Conservation (phyloP, 176 grass and related monocot species). For the Otatea glauca region DNA sequence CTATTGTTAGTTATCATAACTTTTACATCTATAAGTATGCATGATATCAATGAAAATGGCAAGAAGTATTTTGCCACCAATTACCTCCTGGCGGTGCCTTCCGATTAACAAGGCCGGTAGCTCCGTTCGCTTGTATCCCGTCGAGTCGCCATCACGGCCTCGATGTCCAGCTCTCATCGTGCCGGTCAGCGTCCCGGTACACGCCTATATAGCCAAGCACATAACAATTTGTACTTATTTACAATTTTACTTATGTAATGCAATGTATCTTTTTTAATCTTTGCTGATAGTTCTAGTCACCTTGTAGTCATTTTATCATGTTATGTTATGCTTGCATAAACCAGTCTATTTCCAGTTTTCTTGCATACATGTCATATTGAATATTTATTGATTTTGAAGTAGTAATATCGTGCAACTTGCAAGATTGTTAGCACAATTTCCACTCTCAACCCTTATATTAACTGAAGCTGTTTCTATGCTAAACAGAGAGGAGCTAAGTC, state of each 20-base stretch:
- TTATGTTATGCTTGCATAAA: conserved; percentile 25
- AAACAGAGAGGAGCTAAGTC: conserved; percentile 72
- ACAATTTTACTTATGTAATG: conserved; percentile 11
- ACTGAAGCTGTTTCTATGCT: conserved; percentile 42
- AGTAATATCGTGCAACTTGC: background rate
- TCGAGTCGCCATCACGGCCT: no score
- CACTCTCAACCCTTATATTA: conserved; percentile 23
- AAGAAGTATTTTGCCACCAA: no score
- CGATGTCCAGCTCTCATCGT: no score
- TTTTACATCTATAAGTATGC: no score
- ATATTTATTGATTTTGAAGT: conserved; percentile 21
- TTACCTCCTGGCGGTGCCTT: no score
- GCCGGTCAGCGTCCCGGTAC: no score
- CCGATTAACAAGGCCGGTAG: no score
- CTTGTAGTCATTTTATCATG: background rate
- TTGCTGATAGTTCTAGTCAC: background rate
- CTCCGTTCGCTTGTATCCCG: no score
- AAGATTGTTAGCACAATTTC: background rate
- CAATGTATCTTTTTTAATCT: conserved; percentile 3
- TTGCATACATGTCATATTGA: conserved; percentile 15
- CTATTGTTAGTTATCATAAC: no score
- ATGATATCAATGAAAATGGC: no score
- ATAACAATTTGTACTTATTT: conserved; percentile 25
- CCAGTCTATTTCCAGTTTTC: conserved; percentile 8
- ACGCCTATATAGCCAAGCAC: no score